phyloP scores from a whole-genome alignment of 345 rosid genomes.

The Balakata baccata region DNA sequence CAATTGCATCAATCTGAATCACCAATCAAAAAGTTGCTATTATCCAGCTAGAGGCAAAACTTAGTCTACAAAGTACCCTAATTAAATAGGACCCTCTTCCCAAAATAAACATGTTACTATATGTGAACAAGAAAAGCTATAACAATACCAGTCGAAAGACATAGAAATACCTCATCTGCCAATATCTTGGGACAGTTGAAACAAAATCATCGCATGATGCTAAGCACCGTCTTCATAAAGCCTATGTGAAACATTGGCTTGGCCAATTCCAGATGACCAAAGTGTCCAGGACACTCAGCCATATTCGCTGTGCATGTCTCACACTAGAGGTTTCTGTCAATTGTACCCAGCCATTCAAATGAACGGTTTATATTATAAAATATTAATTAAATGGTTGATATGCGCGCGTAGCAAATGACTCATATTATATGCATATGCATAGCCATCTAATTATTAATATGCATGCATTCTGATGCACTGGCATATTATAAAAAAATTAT shows the following conservation, averaged over 20 bases:
- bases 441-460: too few species aligned
- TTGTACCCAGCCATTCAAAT: conserved; percentile 90
- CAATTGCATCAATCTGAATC: background rate
- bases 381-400: too few species aligned
- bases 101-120: too few species aligned
- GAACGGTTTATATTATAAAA: too few species aligned
- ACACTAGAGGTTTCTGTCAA: conserved; percentile 85
- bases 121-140: background rate
- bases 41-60: background rate
- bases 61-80: background rate
- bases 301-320: conserved; percentile 90
- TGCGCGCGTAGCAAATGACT: too few species aligned
- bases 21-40: background rate
- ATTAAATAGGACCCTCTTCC: background rate
- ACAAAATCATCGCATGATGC: conserved; percentile 89
- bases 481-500: too few species aligned
- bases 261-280: conserved; percentile 94
- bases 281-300: conserved; percentile 98
- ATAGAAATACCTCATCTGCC: conserved; percentile 66
- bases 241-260: conserved; percentile 97
- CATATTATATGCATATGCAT: too few species aligned
- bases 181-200: conserved; percentile 91
- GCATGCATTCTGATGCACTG: too few species aligned
- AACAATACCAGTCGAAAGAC: background rate
- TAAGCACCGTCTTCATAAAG: conserved; percentile 82